Base-by-base conservation (phyloP, 805 yeast genomes). In the Kazachstania kunashirensis region DNA sequence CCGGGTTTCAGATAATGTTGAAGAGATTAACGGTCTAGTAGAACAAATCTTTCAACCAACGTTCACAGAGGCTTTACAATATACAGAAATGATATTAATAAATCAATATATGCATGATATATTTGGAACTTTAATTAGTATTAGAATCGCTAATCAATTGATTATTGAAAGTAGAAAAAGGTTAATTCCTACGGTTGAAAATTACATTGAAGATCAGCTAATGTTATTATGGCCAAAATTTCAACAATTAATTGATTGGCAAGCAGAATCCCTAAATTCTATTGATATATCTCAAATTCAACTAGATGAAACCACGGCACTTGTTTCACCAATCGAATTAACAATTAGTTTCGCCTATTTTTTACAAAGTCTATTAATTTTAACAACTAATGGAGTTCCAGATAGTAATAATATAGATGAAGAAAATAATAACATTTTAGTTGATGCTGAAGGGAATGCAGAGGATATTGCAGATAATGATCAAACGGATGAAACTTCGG, bases 161-260 rank as follows among this genome's bases (percentile, higher is more conserved):
- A 81, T 75, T 42, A 70, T 71, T 37, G 79, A 75, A 44, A 61
- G 82, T 17, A 88, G 82, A 51, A 79, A 73, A 43, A 68, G 83
- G 40, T 72, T 71, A 39, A 75, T 81, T 2, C 88, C 94, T 0
- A 76, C 76, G 6, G 36, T 57, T 21, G 84, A 79, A 43, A 82
- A 75, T 41, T 83, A 80, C 54, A 66, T 80, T 44, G 77, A 81
- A 47, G 65, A 73, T 12, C 75, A 81, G 43, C 58, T 78, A 42
- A 71, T 84, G 35, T 56, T 71, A 3, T 61, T 89, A 31, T 92
- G 97, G 97, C 95, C 96, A 0, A 75, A 72, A 40, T 82, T 88
- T 50, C 88, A 86, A 49, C 68, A 67, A 31, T 65, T 84, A 24
- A 70, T 88, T 29, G 96, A 86, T 53, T 61, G 73, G 24, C 84